Conservation (phyloP, 768 basidiomycete species). For the Trametes coccinea region DNA sequence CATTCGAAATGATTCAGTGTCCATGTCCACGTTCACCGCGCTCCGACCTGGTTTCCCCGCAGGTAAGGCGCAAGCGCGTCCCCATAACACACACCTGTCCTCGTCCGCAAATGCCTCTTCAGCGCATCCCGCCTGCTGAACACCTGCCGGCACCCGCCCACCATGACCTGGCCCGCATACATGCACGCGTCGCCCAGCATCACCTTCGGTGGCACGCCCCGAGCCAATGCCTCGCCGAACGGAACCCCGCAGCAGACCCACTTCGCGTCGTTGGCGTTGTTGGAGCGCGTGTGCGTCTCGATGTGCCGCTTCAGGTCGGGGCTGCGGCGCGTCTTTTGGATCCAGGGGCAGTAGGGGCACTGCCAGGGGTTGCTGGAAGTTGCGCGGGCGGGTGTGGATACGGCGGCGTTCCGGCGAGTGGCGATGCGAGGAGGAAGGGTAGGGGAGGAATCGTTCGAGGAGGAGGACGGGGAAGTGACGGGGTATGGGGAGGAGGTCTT, state of each 20-base stretch:
- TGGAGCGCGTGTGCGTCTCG: conserved; percentile 15
- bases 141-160: conserved; percentile 21
- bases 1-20: too few relatives aligned
- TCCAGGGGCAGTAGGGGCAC: conserved; percentile 15
- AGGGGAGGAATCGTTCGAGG: not conserved
- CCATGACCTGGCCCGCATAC: conserved; percentile 10
- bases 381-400: not conserved
- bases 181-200: not conserved
- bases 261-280: not conserved
- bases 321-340: conserved; percentile 9
- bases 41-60: not conserved
- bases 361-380: not conserved
- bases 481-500: not conserved
- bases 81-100: conserved; percentile 5
- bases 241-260: conserved; percentile 25
- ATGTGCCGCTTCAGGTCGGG: conserved; percentile 23
- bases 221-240: not conserved
- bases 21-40: conserved; percentile 8
- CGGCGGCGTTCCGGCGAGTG: not conserved
- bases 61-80: not conserved
- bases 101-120: conserved; percentile 9
- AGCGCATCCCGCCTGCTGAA: conserved; percentile 22
- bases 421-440: not conserved
- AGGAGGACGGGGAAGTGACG: not conserved
- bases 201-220: not conserved